phyloP scores from a whole-genome alignment of 306 rosid species.

The Quercus berberidifolia region DNA sequence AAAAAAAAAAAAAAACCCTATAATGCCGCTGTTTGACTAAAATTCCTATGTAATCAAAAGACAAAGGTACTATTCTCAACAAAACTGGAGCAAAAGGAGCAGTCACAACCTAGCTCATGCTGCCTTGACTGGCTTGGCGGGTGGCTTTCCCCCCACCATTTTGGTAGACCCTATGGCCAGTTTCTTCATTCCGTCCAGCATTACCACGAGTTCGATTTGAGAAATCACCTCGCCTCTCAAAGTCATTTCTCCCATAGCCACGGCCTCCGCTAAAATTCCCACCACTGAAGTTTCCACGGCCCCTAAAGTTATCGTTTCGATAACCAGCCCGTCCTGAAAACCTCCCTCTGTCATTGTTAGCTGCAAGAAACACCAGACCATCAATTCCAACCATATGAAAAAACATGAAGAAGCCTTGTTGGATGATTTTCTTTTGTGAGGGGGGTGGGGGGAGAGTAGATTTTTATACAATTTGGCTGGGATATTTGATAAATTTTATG shows the following conservation, averaged over 20 bases:
- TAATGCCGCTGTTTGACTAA: constrained; percentile 32
- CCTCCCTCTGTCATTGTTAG: constrained; percentile 54
- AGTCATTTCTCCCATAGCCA: constrained; percentile 51
- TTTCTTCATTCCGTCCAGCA: constrained; percentile 38
- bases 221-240: constrained; percentile 53
- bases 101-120: constrained; percentile 16
- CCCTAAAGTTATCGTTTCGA: constrained; percentile 57
- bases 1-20: neutral
- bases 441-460: no score
- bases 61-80: constrained; percentile 17
- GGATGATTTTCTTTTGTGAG: no score
- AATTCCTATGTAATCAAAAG: neutral
- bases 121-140: constrained; percentile 42
- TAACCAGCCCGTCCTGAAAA: constrained; percentile 63
- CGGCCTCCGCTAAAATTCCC: constrained; percentile 40
- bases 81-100: constrained; percentile 12
- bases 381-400: neutral
- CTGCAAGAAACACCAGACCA: constrained; percentile 33
- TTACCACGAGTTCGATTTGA: constrained; percentile 41
- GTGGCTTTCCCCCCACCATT: constrained; percentile 44
- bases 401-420: neutral
- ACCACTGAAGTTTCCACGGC: constrained; percentile 50
- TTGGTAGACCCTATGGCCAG: constrained; percentile 34
- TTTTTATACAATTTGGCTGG: no score
- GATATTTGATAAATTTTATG: neutral